Percentiles rank a stretch among this genome's conserved stretches.
Evolutionary conservation across 108 stramenopile species (phyloP).

Genomic region (Pseudonitzschia multiseries): DNA sequence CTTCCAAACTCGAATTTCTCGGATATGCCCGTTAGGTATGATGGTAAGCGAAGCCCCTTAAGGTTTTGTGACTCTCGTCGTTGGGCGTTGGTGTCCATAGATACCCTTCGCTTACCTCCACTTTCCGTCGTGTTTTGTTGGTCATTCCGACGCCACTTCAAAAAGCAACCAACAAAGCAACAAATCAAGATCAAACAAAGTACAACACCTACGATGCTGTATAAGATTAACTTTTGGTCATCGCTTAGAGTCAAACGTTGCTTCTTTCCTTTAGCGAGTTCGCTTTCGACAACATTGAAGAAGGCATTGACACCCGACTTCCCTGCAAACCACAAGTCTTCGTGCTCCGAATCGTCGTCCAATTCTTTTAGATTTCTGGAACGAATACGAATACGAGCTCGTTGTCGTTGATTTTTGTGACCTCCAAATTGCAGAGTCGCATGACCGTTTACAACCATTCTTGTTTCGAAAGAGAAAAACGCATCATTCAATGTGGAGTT

Average conservation of each 20-base stretch:
- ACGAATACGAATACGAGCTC: background rate
- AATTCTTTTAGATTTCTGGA: background rate
- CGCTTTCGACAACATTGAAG: slow-evolving; percentile 4
- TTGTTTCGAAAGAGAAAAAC: background rate
- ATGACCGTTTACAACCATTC: background rate
- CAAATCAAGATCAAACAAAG: background rate
- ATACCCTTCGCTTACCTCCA: background rate
- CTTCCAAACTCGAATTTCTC: background rate
- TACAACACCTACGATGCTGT: background rate
- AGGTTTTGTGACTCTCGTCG: no score
- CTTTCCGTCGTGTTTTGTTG: background rate
- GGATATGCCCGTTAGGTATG: background rate
- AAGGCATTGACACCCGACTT: background rate
- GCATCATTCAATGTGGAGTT: background rate
- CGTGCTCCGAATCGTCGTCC: background rate
- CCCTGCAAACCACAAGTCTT: slow-evolving; percentile 20
- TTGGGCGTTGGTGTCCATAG: background rate
- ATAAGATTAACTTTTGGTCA: background rate
- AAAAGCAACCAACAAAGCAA: background rate
- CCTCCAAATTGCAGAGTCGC: slow-evolving; percentile 11
- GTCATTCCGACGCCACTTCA: background rate
- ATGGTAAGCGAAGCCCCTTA: no score
- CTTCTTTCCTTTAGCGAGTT: background rate
- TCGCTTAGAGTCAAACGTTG: background rate
- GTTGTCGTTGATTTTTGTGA: background rate